Base-by-base conservation (phyloP, 371 early-diverging fungal species). In the Mucor saturninus region DNA sequence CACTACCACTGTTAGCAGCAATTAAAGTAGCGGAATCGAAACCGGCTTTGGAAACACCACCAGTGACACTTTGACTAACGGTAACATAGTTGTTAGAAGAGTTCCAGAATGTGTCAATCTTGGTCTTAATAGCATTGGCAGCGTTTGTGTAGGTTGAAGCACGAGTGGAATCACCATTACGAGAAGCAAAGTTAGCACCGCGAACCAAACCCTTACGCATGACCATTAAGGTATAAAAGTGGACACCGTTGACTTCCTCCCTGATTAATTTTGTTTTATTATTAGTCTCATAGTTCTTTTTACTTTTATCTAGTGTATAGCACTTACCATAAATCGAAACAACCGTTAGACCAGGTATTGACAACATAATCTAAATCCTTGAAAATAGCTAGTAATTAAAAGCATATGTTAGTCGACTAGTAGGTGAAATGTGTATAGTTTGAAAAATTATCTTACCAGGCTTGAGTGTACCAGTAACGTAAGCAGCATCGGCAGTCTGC, bases 221-320 rank as follows among this genome's bases (percentile, higher is more conserved):
- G 5, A 85, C 89, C 75, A 85, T 65, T 31, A 72, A 59, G 5
- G 93, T 93, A 69, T 86, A 92, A 60, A 86, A 91, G 63, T 94
- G 92, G 43, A 75, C 35, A 38, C 77, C 80, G 29, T 71, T 72
- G 39, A 73, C 68, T 68, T 80, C 80, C 64, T 93, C 93, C 91
- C 49, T 48, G 21, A 21, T 21, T 21, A 21, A 15, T 48, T 42
- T 10, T 14, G 43, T 42, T 42, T 42, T 13, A 3, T 9, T 14
- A 42, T 14, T 42, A 2, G 10, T 10, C 13, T 42, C 10, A 42
- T 11, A 14, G n/a, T 4, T 14, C 11, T 42, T n/a, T 35, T 6
- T 35, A 0, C 35, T 35, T 35, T 35, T 35, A 35, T 35, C 21
- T 21, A 21, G 21, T 21, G 8, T 6, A 35, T 35, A 35, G 35